Conservation (phyloP, 805 yeast species). For the Candida peoriensis region DNA sequence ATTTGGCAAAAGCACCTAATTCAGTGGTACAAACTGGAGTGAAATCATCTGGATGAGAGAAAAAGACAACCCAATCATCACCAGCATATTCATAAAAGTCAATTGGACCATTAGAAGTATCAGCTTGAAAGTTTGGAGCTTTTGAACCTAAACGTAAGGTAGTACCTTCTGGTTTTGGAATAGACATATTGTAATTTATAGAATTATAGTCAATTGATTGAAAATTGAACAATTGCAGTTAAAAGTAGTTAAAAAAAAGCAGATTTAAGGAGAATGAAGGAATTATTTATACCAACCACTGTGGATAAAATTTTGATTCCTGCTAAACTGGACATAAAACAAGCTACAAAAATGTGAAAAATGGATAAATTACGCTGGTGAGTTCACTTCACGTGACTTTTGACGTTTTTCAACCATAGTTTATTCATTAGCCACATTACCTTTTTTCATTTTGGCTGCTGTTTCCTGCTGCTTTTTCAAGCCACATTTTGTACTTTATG, state of each 20-base stretch:
- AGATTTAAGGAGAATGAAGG: not conserved
- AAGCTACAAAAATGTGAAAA: too few species aligned
- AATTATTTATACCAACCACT: too few species aligned
- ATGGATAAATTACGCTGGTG: too few species aligned
- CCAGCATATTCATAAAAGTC: constrained; percentile 61
- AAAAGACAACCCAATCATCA: constrained; percentile 58
- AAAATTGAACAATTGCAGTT: not conserved
- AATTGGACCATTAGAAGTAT: constrained; percentile 58
- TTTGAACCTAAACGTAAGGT: constrained; percentile 50
- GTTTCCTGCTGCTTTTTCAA: too few species aligned
- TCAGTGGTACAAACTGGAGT: constrained; percentile 81
- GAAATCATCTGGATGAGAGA: constrained; percentile 75
- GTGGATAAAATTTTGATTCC: too few species aligned
- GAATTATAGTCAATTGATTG: too few species aligned
- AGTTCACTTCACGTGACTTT: constrained; percentile 21
- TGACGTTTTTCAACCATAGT: too few species aligned
- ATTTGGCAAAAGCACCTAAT: constrained; percentile 68
- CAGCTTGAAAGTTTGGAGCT: constrained; percentile 65
- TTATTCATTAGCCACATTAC: constrained; percentile 13
- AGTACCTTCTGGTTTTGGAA: constrained; percentile 34
- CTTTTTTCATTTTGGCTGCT: too few species aligned
- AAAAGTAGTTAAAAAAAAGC: not conserved
- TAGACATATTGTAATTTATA: too few species aligned
- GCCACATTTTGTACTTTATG: too few species aligned
- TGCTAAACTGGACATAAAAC: too few species aligned